Evolutionary conservation across 2,329 filamentous ascomycete species (phyloP), one percentile per base, ranked within the genome.

Genomic region (Eutypella sp.): DNA sequence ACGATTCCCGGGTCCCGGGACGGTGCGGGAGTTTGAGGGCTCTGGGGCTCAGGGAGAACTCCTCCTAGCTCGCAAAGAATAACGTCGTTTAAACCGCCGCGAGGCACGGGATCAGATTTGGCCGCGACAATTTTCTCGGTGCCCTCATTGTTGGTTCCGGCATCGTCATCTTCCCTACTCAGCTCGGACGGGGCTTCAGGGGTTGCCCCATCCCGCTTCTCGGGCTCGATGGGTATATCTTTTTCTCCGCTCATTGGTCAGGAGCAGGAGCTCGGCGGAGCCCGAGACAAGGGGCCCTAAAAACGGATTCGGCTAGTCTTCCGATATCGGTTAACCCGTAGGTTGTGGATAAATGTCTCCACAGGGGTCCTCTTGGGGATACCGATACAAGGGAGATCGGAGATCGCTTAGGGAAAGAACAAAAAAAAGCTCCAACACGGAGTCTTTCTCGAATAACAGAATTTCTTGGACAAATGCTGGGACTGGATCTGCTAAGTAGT

Each of bases 1-100:
- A 62, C 49, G 31, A 54, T 44, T 10, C 48, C 50, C 20, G 53
- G 38, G 8, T 42, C 33, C 22, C 49, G 42, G 4, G 48, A 51
- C 16, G 43, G 53, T 47, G 49, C 38, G 27, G 48, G 50, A 2
- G 57, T 46, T 6, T 50, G 44, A 9, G 38, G 18, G 19, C 5
- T 4, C 10, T 39, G 20, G 8, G 36, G 18, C 10, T 9, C 13
- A 1, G 36, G 36, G 36, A 7, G 36, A 13, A 24, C 18, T 8
- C 10, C 36, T 24, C 20, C 36, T 9, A 16, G 19, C 16, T 39
- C 36, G 23, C 36, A 22, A 23, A 13, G 6, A 22, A 10, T 2
- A 15, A 10, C 36, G 23, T 38, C 36, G n/a, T 39, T 20, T 3
- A 39, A n/a, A n/a, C n/a, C n/a, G n/a, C n/a, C n/a, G 19, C 18